Conservation (phyloP, 2,329 filamentous ascomycete genomes). For the Xylariales sp. region DNA sequence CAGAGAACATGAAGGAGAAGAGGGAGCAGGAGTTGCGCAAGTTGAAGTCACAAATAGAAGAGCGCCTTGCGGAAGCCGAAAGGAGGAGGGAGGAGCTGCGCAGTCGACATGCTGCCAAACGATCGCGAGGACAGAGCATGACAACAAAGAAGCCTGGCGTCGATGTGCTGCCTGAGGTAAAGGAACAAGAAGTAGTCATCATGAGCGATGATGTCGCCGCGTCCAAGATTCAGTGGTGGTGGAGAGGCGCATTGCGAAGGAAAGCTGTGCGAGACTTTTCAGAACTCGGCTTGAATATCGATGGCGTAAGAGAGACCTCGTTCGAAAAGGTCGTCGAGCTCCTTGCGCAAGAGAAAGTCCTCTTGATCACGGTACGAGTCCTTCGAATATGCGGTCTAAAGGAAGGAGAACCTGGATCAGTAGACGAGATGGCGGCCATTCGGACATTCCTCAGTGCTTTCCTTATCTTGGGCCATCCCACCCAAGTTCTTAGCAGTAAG, state of each 20-base stretch:
- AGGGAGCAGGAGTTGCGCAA: constrained; percentile 69
- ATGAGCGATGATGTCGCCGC: constrained; percentile 60
- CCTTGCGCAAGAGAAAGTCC: constrained; percentile 61
- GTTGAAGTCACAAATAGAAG: constrained; percentile 70
- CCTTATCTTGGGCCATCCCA: constrained; percentile 73
- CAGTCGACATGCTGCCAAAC: constrained; percentile 47
- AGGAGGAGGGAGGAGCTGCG: constrained; percentile 62
- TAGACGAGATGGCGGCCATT: constrained; percentile 65
- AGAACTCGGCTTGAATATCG: constrained; percentile 63
- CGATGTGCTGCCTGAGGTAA: constrained; percentile 39
- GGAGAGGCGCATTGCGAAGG: constrained; percentile 56
- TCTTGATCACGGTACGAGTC: constrained; percentile 61
- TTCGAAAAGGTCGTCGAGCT: constrained; percentile 72
- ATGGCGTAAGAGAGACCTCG: constrained; percentile 62
- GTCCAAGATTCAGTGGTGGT: constrained; percentile 63
- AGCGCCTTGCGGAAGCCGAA: constrained; percentile 74
- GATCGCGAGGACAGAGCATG: constrained; percentile 49
- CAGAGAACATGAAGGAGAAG: constrained; percentile 75
- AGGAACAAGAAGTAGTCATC: constrained; percentile 38
- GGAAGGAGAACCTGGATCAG: constrained; percentile 58
- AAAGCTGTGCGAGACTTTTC: constrained; percentile 61
- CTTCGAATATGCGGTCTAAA: constrained; percentile 66
- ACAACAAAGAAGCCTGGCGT: constrained; percentile 30
- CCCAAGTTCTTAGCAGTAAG: constrained; percentile 72
- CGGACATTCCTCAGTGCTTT: constrained; percentile 77